Evolutionary conservation across 1,284 basidiomycete genomes (phyloP), one percentile per base, ranked within the genome.

Genomic region (Exsudoporus floridanus): DNA sequence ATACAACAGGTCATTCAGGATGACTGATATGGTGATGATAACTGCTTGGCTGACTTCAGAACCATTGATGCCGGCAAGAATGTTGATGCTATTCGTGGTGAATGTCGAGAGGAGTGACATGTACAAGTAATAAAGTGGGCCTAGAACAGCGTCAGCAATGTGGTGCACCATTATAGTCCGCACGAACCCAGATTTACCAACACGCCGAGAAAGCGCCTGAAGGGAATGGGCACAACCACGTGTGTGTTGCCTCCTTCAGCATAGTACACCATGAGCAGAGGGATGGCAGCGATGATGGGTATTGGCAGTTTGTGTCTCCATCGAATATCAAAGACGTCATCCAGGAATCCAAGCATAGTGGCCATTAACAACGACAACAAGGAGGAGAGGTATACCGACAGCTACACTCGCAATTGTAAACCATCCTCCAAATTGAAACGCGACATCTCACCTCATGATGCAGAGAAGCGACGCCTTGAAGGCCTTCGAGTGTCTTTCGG

Each of bases 301-400:
- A 99, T 97, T 0, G 97, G 97, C 8, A 99, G 73, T 71, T 99
- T 99, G 74, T 98, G 94, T 55, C 97, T 75, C 97, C 97, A 99
- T 12, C 97, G 86, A 60, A 99, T 98, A 69, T 99, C 97, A 63
- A 99, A 99, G 2, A 99, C 83, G 70, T 99, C 97, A 66, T 99
- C 97, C 43, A 98, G 77, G 65, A 99, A 98, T 9, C 97, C 96
- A 2, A 99, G 83, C 57, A 99, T 80, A 0, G 94, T 94, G 0
- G 97, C 95, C 25, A 93, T 92, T 25, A 98, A 74, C 21, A 99
- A 78, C 0, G 92, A 94, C 13, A 99, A 78, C 8, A 99, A 71
- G 1, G 94, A 94, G 0, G 96, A 96, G 16, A 99, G 80, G 71
- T 97, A 99, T 1, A 94, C 84, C 1, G 94, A 84, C 47, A 99